Evolutionary conservation across 2,329 filamentous ascomycete genomes (phyloP).

Genomic region (Epichloe gansuensis): DNA sequence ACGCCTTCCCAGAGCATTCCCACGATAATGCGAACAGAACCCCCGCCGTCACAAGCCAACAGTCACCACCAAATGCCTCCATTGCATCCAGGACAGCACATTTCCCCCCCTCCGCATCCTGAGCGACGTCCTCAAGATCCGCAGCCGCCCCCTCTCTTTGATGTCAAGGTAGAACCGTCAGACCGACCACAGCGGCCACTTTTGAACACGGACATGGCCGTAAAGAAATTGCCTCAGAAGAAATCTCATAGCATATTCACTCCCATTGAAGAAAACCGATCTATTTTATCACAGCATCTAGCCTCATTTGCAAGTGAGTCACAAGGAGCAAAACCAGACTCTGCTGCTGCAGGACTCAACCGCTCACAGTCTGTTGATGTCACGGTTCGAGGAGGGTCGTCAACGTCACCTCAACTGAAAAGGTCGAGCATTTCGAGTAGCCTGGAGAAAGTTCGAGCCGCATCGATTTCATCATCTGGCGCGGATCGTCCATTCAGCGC

Average conservation of each 20-base stretch:
- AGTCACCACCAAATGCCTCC: conserved; percentile 30
- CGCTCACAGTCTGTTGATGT: conserved; percentile 55
- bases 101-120: conserved; percentile 40
- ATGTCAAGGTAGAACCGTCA: conserved; percentile 35
- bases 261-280: conserved; percentile 85
- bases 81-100: conserved; percentile 31
- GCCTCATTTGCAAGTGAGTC: conserved; percentile 50
- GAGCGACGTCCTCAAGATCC: conserved; percentile 35
- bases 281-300: conserved; percentile 74
- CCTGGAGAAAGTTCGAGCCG: conserved; percentile 33
- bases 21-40: conserved; percentile 36
- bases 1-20: conserved; percentile 35
- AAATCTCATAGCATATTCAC: conserved; percentile 93
- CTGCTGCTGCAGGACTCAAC: conserved; percentile 17
- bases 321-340: conserved; percentile 25
- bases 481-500: conserved; percentile 48
- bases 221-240: conserved; percentile 56
- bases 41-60: conserved; percentile 46
- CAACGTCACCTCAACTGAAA: conserved; percentile 43
- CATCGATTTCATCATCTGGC: conserved; percentile 43
- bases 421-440: conserved; percentile 34
- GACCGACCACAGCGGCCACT: conserved; percentile 33
- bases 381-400: conserved; percentile 35
- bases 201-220: conserved; percentile 37
- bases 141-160: conserved; percentile 34